phyloP scores from a whole-genome alignment of 1,139 yeast genomes.

The Candida sojae region DNA sequence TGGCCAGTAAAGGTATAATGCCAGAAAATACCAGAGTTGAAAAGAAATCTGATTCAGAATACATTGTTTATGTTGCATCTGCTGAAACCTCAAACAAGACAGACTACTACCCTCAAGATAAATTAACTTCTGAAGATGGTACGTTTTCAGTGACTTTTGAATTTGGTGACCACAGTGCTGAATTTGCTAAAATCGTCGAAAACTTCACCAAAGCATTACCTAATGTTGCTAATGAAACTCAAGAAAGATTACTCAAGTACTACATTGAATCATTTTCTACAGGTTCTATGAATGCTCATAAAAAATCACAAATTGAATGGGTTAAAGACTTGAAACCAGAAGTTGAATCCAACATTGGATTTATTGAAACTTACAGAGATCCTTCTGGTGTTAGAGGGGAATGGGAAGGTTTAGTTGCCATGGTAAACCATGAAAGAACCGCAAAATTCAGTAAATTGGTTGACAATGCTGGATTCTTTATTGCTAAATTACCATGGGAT shows the following conservation, averaged over 20 bases:
- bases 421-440: conserved; percentile 86
- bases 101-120: conserved; percentile 36
- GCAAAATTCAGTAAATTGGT: conserved; percentile 75
- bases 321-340: conserved; percentile 82
- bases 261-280: conserved; percentile 73
- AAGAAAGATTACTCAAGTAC: conserved; percentile 59
- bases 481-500: conserved; percentile 76
- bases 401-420: conserved; percentile 93
- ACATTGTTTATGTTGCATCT: conserved; percentile 64
- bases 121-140: conserved; percentile 26
- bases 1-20: conserved; percentile 63
- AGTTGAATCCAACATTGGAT: conserved; percentile 86
- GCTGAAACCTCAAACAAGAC: conserved; percentile 47
- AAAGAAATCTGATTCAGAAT: conserved; percentile 46
- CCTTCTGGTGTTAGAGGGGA: conserved; percentile 92
- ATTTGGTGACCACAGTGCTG: conserved; percentile 76
- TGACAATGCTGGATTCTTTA: conserved; percentile 62
- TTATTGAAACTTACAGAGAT: conserved; percentile 89
- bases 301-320: conserved; percentile 83
- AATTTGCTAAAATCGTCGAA: conserved; percentile 59
- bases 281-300: conserved; percentile 85
- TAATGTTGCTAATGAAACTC: conserved; percentile 73
- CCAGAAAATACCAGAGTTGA: conserved; percentile 83
- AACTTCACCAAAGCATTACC: conserved; percentile 59
- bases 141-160: conserved; percentile 45